Evolutionary conservation across 1,284 basidiomycete species (phyloP).

Genomic region (Mixia osmundae): DNA sequence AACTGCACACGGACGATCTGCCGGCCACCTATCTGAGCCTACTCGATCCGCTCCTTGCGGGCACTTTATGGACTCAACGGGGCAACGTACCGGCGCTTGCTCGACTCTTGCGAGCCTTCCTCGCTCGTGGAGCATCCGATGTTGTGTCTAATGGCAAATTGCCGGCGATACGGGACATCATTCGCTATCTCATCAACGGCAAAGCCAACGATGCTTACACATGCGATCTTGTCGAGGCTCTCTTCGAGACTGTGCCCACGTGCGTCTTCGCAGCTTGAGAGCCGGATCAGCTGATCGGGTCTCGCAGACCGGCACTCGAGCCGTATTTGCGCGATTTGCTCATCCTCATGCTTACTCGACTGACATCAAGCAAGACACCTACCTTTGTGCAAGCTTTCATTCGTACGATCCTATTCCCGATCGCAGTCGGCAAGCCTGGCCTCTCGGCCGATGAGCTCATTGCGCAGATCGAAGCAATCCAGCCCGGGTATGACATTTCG

Average conservation of each 20-base stretch:
- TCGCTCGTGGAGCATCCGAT: slow-evolving; percentile 40
- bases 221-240: slow-evolving; percentile 62
- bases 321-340: slow-evolving; percentile 55
- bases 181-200: slow-evolving; percentile 53
- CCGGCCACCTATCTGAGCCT: slow-evolving; percentile 57
- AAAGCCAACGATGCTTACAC: slow-evolving; percentile 77
- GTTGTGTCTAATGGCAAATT: slow-evolving; percentile 57
- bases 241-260: slow-evolving; percentile 48
- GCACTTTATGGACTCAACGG: slow-evolving; percentile 73
- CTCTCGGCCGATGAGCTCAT: slow-evolving; percentile 56
- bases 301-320: slow-evolving; percentile 35
- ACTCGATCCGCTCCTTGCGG: slow-evolving; percentile 62
- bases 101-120: slow-evolving; percentile 61
- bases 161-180: slow-evolving; percentile 58
- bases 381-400: slow-evolving; percentile 66
- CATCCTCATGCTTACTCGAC: slow-evolving; percentile 53
- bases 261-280: no score
- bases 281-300: background rate
- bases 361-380: slow-evolving; percentile 76
- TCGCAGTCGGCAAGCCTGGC: slow-evolving; percentile 49
- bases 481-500: slow-evolving; percentile 40
- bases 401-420: slow-evolving; percentile 47
- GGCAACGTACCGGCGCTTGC: slow-evolving; percentile 92
- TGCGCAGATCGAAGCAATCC: slow-evolving; percentile 52
- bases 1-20: slow-evolving; percentile 41